Evolutionary conservation across 495 filamentous ascomycete genomes (phyloP).

Genomic region (Cercophora sp.): DNA sequence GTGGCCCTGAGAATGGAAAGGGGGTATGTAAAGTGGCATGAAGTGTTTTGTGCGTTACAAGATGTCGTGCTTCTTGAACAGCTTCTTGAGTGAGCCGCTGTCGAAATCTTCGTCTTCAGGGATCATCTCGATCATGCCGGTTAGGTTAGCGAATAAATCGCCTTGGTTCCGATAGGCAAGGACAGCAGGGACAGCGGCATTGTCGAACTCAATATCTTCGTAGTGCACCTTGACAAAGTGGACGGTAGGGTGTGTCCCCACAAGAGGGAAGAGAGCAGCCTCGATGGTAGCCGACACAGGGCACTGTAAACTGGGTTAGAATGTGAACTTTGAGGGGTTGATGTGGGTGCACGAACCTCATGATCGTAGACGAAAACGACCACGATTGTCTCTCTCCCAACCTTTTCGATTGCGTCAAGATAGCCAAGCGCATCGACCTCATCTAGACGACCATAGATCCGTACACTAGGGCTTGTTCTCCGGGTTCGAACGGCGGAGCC

Average conservation of each 20-base stretch:
- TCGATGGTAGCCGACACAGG: conserved; percentile 72
- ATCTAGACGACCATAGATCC: conserved; percentile 72
- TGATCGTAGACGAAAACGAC: conserved; percentile 93
- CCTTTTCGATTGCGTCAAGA: conserved; percentile 91
- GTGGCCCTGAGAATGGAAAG: background rate
- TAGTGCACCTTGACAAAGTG: conserved; percentile 91
- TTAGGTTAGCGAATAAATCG: conserved; percentile 85
- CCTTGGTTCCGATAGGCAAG: conserved; percentile 81
- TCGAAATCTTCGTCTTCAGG: conserved; percentile 59
- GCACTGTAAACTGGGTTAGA: conserved; percentile 51
- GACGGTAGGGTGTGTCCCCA: conserved; percentile 60
- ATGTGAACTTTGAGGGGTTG: conserved; percentile 1
- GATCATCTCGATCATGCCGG: conserved; percentile 81
- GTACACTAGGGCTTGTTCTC: conserved; percentile 65
- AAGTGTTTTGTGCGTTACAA: conserved; percentile 25
- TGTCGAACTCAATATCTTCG: conserved; percentile 91
- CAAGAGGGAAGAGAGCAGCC: conserved; percentile 67
- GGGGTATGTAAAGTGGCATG: background rate
- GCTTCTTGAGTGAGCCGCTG: conserved; percentile 42
- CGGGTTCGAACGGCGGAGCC: conserved; percentile 44
- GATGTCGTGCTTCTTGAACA: conserved; percentile 45
- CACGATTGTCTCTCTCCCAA: conserved; percentile 75
- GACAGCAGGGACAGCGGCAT: conserved; percentile 81
- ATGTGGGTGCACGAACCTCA: conserved; percentile 55
- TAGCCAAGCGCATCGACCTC: conserved; percentile 87